Percentiles rank a stretch among this genome's conserved stretches.
Evolutionary conservation across 2,329 filamentous ascomycete species (phyloP).

Genomic region (Sporothrix euskadiensis): DNA sequence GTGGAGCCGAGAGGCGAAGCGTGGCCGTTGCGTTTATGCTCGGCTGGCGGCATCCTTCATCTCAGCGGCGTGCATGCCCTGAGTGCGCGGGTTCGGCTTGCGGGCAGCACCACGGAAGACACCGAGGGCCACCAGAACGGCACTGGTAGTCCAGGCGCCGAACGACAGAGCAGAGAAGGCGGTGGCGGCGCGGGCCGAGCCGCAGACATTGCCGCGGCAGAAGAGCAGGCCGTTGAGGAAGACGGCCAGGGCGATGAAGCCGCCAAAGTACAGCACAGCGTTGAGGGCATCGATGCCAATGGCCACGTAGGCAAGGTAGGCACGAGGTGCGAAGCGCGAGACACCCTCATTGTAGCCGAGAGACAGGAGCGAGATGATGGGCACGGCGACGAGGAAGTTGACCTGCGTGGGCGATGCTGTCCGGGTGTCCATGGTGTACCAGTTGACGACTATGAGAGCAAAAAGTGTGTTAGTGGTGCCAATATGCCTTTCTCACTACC

Average conservation of each 20-base stretch:
- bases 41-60: slow-evolving; percentile 42
- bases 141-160: slow-evolving; percentile 53
- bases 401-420: slow-evolving; percentile 56
- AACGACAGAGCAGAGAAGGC: slow-evolving; percentile 57
- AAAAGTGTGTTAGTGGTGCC: background rate
- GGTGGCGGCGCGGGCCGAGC: slow-evolving; percentile 55
- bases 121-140: slow-evolving; percentile 49
- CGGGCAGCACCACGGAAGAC: slow-evolving; percentile 48
- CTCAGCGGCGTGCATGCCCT: slow-evolving; percentile 36
- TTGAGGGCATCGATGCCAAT: slow-evolving; percentile 55
- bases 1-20: background rate
- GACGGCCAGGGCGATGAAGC: slow-evolving; percentile 59
- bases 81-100: slow-evolving; percentile 36
- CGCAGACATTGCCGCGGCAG: slow-evolving; percentile 60
- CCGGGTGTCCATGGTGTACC: slow-evolving; percentile 59
- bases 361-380: slow-evolving; percentile 57
- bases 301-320: slow-evolving; percentile 51
- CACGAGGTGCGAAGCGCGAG: slow-evolving; percentile 48
- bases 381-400: slow-evolving; percentile 59
- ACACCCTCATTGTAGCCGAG: slow-evolving; percentile 55
- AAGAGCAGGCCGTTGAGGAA: slow-evolving; percentile 58
- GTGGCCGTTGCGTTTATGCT: slow-evolving; percentile 25
- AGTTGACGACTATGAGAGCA: slow-evolving; percentile 54
- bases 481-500: background rate
- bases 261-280: slow-evolving; percentile 58